phyloP scores from a whole-genome alignment of 23 red algal genomes.

The Gracilaria caudata region DNA sequence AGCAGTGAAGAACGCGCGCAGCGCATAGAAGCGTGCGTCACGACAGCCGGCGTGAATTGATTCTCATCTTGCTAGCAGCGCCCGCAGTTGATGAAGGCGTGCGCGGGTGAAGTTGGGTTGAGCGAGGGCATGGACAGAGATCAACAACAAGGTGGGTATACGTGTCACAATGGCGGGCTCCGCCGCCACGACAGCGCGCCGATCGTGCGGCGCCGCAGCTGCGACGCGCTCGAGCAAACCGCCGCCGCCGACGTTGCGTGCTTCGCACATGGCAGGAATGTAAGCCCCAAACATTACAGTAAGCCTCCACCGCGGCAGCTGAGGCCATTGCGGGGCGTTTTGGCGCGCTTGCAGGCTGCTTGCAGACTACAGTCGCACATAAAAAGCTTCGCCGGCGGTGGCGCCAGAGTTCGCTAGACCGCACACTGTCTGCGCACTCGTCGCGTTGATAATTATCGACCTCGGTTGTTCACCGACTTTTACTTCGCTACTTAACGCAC shows the following conservation, averaged over 20 bases:
- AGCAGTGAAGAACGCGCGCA: too few species aligned
- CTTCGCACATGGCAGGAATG: background rate
- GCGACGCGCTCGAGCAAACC: background rate
- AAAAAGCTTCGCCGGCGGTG: constrained; percentile 31
- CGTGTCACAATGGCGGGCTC: background rate
- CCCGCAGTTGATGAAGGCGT: too few species aligned
- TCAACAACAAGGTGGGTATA: too few species aligned
- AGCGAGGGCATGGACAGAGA: too few species aligned
- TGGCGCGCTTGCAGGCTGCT: background rate
- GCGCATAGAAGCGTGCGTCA: too few species aligned
- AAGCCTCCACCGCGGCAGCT: background rate
- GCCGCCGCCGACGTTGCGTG: background rate
- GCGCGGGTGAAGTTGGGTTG: too few species aligned
- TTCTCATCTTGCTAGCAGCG: too few species aligned
- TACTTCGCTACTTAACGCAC: too few species aligned
- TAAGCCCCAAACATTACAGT: constrained; percentile 1
- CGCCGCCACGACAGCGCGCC: background rate
- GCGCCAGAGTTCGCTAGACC: background rate
- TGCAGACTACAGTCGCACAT: constrained; percentile 1
- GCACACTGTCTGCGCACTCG: background rate
- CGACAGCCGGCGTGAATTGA: too few species aligned
- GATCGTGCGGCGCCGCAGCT: background rate
- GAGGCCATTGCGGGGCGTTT: background rate
- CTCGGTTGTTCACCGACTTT: constrained; percentile 6
- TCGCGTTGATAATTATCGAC: background rate